Base-by-base conservation (phyloP, 129 eudicot genomes). In the Calendula officinalis region DNA sequence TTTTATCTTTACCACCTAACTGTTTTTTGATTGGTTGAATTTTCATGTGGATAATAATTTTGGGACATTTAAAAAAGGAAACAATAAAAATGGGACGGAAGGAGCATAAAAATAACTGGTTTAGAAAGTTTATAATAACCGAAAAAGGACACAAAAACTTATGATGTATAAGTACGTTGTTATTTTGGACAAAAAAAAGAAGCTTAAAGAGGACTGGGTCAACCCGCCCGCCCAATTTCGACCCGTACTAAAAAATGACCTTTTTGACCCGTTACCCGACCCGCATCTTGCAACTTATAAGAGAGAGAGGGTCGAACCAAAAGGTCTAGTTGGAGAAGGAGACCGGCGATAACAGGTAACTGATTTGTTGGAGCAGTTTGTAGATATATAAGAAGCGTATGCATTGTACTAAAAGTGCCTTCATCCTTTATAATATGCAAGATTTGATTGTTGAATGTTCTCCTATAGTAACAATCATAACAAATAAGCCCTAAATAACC, bases 241-340 rank as follows among this genome's bases (percentile, higher is more conserved):
- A 58, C 13, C 13, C 3, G 12, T 41, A 41, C 45, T 16, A 36
- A 17, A 9, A 2, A 12, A 5, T n/a, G 12, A 34, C 30, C 54
- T 30, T 62, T 60, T 44, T 22, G 32, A 32, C 34, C 50, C 8
- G 36, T 41, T 30, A 9, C 17, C 67, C 40, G 2, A 5, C 54
- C 53, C 41, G 3, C 56, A 46, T 34, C 34, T 64, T 47, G 42
- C 43, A 43, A 49, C 56, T 56, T 47, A 15, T 48, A 9, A 51
- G 35, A 39, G 65, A 3, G 56, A 74, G 16, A 44, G 77, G 53
- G 67, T 42, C 79, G 14, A 66, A 88, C 96, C 86, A 88, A 79
- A 66, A 88, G 86, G 77, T 88, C 96, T 69, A 88, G 89, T 73
- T 84, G 96, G 57, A 88, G 87, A 69, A 88, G 92, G 27, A 88